Percentiles rank a stretch among this genome's conserved stretches.
Conservation (phyloP, 768 basidiomycete genomes). For the Scleroderma bovista region DNA sequence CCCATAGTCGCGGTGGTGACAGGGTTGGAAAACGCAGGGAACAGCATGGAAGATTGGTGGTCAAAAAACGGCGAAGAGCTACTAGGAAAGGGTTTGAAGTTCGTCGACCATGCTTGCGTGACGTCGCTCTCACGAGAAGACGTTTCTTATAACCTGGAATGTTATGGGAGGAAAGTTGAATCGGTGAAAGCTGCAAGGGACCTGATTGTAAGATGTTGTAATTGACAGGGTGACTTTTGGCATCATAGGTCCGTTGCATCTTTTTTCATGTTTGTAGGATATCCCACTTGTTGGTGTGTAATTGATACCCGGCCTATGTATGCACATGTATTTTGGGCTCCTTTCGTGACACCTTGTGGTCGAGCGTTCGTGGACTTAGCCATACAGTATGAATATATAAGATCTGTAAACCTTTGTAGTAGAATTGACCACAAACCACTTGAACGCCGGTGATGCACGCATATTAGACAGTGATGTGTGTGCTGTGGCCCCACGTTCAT, state of each 20-base stretch:
- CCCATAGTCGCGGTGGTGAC: slow-evolving; percentile 36
- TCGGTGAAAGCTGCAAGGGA: neutral
- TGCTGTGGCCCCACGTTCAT: too few relatives aligned
- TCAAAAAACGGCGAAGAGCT: slow-evolving; percentile 32
- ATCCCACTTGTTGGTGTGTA: neutral
- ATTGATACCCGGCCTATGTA: slow-evolving; percentile 1
- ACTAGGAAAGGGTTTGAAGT: slow-evolving; percentile 27
- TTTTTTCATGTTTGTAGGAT: neutral
- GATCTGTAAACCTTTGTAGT: neutral
- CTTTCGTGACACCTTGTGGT: neutral
- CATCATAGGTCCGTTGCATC: neutral
- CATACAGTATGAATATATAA: neutral
- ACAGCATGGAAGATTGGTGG: slow-evolving; percentile 33
- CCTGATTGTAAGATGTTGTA: neutral
- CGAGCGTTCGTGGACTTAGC: neutral
- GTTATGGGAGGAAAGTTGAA: neutral
- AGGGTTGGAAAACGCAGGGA: slow-evolving; percentile 29
- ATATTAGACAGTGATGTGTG: too few relatives aligned
- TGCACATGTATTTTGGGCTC: neutral
- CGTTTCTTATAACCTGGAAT: neutral
- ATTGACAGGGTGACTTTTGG: neutral
- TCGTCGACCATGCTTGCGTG: slow-evolving; percentile 34
- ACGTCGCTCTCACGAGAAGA: slow-evolving; percentile 15
- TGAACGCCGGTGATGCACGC: too few relatives aligned
- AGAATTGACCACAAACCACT: too few relatives aligned